These are phyloP conservation scores for Closterium sp. DNA, from an alignment of 139 green algal species.

Conservation along the genomic window DNA sequence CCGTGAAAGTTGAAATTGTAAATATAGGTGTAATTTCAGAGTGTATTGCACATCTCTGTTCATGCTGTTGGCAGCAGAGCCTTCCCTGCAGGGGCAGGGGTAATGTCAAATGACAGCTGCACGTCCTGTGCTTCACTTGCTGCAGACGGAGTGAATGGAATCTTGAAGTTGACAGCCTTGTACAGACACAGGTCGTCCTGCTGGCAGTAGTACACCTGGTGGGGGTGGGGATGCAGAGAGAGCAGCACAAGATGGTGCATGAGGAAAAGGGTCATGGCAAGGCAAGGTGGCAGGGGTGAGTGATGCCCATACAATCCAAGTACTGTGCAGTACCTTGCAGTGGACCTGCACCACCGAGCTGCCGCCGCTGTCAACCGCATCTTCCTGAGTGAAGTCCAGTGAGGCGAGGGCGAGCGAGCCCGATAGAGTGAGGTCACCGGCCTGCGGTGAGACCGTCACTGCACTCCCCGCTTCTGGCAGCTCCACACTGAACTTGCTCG, in stretches of 20 bases:
- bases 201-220: constrained; percentile 75
- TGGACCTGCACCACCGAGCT: background rate
- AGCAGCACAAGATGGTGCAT: background rate
- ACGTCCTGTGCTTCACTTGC: background rate
- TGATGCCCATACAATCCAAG: too few relatives aligned
- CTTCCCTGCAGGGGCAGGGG: background rate
- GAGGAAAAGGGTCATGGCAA: background rate
- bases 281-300: background rate
- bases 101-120: background rate
- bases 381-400: background rate
- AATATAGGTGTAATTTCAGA: background rate
- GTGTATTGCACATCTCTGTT: background rate
- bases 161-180: constrained; percentile 68
- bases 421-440: background rate
- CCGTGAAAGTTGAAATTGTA: background rate
- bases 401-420: background rate
- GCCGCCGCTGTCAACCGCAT: background rate
- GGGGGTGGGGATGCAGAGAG: background rate
- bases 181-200: constrained; percentile 71
- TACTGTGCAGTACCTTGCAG: background rate
- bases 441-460: background rate
- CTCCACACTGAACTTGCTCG: constrained; percentile 4
- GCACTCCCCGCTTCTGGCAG: background rate
- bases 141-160: constrained; percentile 52
- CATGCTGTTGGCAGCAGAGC: background rate